Evolutionary conservation across 768 basidiomycete genomes (phyloP).

Genomic region (Trametes coccinea): DNA sequence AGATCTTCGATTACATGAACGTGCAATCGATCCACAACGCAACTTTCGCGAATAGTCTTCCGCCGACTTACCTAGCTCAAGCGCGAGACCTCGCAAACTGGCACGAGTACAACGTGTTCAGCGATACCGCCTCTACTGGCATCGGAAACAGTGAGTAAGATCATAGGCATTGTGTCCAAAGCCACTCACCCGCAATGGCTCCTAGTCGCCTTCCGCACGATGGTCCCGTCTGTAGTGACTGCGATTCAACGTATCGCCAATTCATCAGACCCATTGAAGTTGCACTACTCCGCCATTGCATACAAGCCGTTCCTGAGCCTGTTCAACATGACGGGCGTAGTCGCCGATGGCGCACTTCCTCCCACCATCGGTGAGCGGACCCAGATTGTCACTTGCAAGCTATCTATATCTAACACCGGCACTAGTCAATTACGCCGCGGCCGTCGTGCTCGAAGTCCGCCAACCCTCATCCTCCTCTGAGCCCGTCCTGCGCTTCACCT

Average conservation of each 20-base stretch:
- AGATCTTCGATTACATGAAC: constrained; percentile 77
- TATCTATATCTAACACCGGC: too few relatives aligned
- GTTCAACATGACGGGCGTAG: constrained; percentile 73
- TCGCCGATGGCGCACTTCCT: constrained; percentile 49
- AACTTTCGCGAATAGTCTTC: constrained; percentile 49
- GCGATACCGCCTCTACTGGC: constrained; percentile 47
- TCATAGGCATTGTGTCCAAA: too few relatives aligned
- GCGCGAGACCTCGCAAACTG: constrained; percentile 66
- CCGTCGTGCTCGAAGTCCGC: constrained; percentile 60
- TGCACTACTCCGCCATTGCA: constrained; percentile 59
- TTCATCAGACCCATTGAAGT: constrained; percentile 50
- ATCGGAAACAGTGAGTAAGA: constrained; percentile 42
- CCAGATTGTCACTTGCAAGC: not conserved
- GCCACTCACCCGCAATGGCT: not conserved
- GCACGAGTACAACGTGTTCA: constrained; percentile 74
- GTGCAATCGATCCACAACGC: constrained; percentile 68
- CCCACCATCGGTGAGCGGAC: constrained; percentile 54
- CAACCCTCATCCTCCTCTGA: constrained; percentile 44
- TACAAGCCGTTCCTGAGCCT: constrained; percentile 80
- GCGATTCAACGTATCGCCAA: constrained; percentile 55
- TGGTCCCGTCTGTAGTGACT: constrained; percentile 59
- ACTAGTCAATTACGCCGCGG: constrained; percentile 62
- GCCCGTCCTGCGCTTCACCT: constrained; percentile 60
- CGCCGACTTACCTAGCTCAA: constrained; percentile 50
- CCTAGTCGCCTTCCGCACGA: constrained; percentile 65